phyloP scores from a whole-genome alignment of 192 early-diverging fungal species.

The Dissophora globulifera region DNA sequence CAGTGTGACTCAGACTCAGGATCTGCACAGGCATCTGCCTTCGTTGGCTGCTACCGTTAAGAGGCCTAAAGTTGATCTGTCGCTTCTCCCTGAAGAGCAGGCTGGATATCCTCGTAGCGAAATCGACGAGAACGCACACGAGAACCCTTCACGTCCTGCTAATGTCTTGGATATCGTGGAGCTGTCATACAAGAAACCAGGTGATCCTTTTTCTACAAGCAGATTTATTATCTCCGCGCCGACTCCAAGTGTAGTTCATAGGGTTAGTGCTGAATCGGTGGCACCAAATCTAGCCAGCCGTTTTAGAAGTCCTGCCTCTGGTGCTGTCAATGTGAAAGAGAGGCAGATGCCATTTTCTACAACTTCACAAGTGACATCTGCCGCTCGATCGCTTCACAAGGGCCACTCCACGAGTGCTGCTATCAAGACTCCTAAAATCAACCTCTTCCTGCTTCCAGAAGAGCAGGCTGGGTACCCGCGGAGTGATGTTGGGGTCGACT shows the following conservation, averaged over 20 bases:
- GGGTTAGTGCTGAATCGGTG: too few species aligned
- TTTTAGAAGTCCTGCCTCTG: too few species aligned
- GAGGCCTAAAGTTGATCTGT: slow-evolving; percentile 12
- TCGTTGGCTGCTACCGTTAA: slow-evolving; percentile 24
- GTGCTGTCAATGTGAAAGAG: too few species aligned
- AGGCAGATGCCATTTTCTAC: too few species aligned
- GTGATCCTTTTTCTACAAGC: neutral
- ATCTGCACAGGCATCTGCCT: neutral
- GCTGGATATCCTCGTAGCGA: slow-evolving; percentile 23
- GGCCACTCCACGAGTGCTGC: too few species aligned
- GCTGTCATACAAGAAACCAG: neutral
- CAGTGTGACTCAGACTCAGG: too few species aligned
- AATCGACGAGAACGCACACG: neutral
- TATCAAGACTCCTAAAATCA: slow-evolving; percentile 6
- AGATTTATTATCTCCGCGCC: neutral
- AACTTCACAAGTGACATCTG: too few species aligned
- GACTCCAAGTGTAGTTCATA: neutral
- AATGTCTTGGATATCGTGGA: slow-evolving; percentile 8
- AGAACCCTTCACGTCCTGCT: slow-evolving; percentile 13
- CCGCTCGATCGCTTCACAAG: too few species aligned
- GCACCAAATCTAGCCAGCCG: too few species aligned
- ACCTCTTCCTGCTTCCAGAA: slow-evolving; percentile 4
- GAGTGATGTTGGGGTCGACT: neutral
- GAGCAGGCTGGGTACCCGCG: slow-evolving; percentile 33
- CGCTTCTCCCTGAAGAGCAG: slow-evolving; percentile 37